A percentile compares a stretch with the other conserved stretches of the same genome.
These are phyloP conservation scores for Euphorbia lathyris DNA, from an alignment of 345 rosid species.

Conservation along the genomic window DNA sequence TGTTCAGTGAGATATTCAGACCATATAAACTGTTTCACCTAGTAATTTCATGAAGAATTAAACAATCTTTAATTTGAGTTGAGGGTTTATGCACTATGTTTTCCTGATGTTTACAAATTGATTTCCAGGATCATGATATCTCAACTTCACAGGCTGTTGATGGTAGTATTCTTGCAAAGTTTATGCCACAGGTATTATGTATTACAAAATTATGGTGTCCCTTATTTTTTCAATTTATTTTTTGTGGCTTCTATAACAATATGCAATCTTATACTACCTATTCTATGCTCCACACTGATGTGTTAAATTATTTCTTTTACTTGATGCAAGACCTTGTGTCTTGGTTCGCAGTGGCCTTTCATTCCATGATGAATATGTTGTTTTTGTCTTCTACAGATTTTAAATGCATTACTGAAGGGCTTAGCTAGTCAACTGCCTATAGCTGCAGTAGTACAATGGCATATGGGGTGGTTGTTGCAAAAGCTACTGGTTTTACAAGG, in stretches of 20 bases:
- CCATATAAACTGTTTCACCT: neutral
- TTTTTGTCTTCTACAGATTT: constrained; percentile 32
- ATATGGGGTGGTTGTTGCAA: constrained; percentile 54
- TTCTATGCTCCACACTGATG: neutral
- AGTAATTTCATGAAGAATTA: neutral
- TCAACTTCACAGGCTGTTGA: constrained; percentile 21
- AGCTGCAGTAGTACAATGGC: constrained; percentile 33
- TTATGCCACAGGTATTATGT: constrained; percentile 31
- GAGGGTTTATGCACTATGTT: neutral
- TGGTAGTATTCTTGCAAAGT: constrained; percentile 25
- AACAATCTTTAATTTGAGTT: neutral
- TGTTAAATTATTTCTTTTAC: neutral
- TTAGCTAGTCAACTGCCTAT: constrained; percentile 38
- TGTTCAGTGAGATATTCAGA: neutral
- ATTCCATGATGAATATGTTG: constrained; percentile 3
- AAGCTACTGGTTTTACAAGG: constrained; percentile 40
- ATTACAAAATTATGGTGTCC: neutral
- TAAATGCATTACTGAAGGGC: constrained; percentile 42
- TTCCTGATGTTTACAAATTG: constrained; percentile 6
- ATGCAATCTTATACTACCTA: too few relatives aligned
- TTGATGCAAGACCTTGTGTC: constrained; percentile 4
- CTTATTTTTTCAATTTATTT: neutral
- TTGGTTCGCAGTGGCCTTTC: neutral
- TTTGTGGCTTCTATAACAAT: neutral
- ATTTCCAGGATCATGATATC: constrained; percentile 21